Conservation (phyloP, 352 stramenopile species). For the Phytopythium ostracodes region DNA sequence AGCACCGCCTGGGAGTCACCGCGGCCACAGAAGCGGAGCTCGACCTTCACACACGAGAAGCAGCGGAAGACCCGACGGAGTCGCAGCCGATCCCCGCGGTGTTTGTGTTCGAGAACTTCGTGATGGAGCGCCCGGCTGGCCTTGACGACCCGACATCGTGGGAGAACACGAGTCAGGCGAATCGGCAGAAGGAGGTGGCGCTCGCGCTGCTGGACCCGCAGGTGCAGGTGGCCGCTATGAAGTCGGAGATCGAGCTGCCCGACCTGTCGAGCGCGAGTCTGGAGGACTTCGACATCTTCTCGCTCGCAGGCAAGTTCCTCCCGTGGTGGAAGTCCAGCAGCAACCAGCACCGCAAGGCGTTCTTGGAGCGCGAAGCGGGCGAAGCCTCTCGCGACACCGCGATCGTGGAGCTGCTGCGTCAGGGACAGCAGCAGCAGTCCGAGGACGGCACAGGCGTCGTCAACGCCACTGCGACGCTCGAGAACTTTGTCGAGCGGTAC, state of each 20-base stretch:
- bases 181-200: conserved; percentile 42
- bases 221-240: conserved; percentile 59
- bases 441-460: conserved; percentile 9
- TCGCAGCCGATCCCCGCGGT: conserved; percentile 6
- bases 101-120: conserved; percentile 58
- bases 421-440: conserved; percentile 7
- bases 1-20: conserved; percentile 25
- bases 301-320: conserved; percentile 45
- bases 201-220: conserved; percentile 49
- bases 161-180: conserved; percentile 30
- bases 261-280: conserved; percentile 33
- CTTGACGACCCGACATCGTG: conserved; percentile 35
- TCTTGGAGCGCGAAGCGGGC: conserved; percentile 41
- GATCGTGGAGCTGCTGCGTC: conserved; percentile 29
- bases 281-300: conserved; percentile 40
- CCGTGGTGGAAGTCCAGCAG: conserved; percentile 45
- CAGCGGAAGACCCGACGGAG: conserved; percentile 16
- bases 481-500: conserved; percentile 43
- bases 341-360: conserved; percentile 50
- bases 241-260: conserved; percentile 49
- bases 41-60: conserved; percentile 18
- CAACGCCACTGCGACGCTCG: conserved; percentile 4
- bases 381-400: conserved; percentile 35
- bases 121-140: conserved; percentile 18
- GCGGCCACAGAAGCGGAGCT: conserved; percentile 28